Evolutionary conservation across 129 eudicot genomes (phyloP), one percentile per base, ranked within the genome.

Genomic region (Chrysanthemum makinoi): DNA sequence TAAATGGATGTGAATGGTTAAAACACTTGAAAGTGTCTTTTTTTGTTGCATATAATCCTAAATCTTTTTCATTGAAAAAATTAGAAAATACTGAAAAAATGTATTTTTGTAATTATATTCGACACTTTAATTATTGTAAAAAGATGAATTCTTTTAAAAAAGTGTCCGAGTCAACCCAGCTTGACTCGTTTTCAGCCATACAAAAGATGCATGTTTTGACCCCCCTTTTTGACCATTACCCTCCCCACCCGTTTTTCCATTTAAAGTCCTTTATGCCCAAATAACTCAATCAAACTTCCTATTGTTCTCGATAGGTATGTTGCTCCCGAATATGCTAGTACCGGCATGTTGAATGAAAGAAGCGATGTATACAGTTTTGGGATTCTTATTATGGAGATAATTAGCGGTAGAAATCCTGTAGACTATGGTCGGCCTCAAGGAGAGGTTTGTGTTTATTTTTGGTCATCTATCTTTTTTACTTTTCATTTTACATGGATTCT

Each of bases 321-420:
- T 73, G 96, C 97, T 74, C 97, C 97, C 5, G 97, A 91, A 67
- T 91, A 91, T 72, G 97, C 97, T 19, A 88, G 96, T 79, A 91
- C 96, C 0, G 97, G 97, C 61, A 91, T 91, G 97, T 73, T 91
- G 82, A 91, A 88, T 22, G 97, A 91, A 75, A 84, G 94, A 83
- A 91, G 94, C 30, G 97, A 91, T 69, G 96, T 91, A 16, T 91
- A 91, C 66, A 91, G 97, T 81, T 91, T 91, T 35, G 97, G 97
- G 58, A 91, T 91, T 77, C 94, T 91, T 68, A 81, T 88, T 55
- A 88, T 91, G 97, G 97, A 91, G 82, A 74, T 88, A 43, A 82
- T 91, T 50, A 72, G 90, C 2, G 97, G 97, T 61, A 82, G 97
- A 72, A 91, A 81, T 60, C 98, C 98, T 6, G 98, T 91, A 55